Evolutionary conservation across 2,329 filamentous ascomycete species (phyloP).

Genomic region (Venturia aucupariae): DNA sequence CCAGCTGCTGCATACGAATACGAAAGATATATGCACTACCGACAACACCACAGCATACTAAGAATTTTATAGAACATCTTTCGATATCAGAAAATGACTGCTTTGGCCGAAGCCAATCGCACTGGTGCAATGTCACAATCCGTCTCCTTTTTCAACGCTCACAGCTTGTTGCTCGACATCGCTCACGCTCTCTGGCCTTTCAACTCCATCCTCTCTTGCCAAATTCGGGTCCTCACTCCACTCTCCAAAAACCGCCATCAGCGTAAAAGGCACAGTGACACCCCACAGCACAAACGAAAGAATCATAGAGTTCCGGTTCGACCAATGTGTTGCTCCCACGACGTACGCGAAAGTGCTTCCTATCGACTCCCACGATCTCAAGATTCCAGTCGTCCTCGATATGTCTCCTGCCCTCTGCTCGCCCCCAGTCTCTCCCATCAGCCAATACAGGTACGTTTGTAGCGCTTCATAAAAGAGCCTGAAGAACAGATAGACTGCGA

Average conservation of each 20-base stretch:
- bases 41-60: too few relatives aligned
- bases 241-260: neutral
- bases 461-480: neutral
- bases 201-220: neutral
- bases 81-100: too few relatives aligned
- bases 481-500: neutral
- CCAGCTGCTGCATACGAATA: too few relatives aligned
- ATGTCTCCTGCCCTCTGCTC: neutral
- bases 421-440: neutral
- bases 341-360: neutral
- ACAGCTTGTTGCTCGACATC: neutral
- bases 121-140: too few relatives aligned
- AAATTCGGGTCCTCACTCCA: neutral
- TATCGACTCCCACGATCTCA: neutral
- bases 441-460: neutral
- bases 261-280: neutral
- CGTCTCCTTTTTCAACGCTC: neutral
- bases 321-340: neutral
- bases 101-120: conserved; percentile 39
- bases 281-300: neutral
- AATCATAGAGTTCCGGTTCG: neutral
- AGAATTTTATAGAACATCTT: too few relatives aligned
- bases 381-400: neutral
- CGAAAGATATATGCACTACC: too few relatives aligned
- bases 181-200: neutral